Base-by-base conservation (phyloP, 2,329 filamentous ascomycete genomes). In the Diatrype stigma region DNA sequence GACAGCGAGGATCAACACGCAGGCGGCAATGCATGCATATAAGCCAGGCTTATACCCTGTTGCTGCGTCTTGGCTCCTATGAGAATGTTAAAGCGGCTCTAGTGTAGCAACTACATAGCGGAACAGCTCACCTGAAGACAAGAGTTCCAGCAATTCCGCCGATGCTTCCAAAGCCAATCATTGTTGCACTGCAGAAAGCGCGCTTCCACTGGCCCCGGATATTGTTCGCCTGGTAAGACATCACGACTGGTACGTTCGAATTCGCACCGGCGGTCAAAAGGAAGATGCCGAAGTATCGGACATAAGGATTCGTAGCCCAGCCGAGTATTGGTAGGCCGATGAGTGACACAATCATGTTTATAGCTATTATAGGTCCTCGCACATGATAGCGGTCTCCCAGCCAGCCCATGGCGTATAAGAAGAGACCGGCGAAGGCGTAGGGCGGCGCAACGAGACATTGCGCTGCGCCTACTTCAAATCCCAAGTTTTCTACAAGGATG, bases 201-300 rank as follows among this genome's bases (percentile, higher is more conserved):
- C 89, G 81, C 73, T 91, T 93, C 87, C 89, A 93, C 71, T 93
- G 89, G 0, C 89, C 89, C 46, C 87, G 82, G 62, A 94, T 86
- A 70, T 94, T 94, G 72, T 92, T 93, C 45, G 88, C 87, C 71
- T 92, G 40, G 5, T 44, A 44, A 26, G 40, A 44, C 40, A 44
- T 44, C 11, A 44, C 40, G 2, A 19, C 22, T 3, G 40, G 40
- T 23, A 44, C 16, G 21, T 94, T 94, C 57, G 85, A 80, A 68
- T 91, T 91, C 56, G 85, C 84, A 7, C 87, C 89, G 0, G 87
- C 86, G 0, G 87, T 86, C n/a, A 83, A 79, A 45, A 92, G 71
- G 71, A 92, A 92, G 51, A 90, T 79, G 49, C 87, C 88, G 55
- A 89, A 84, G 68, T 90, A 91, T 42, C 86, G 80, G 10, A 84